A percentile compares a stretch with the other conserved stretches of the same genome.
phyloP scores from a whole-genome alignment of 2,329 filamentous ascomycete genomes.

The Alternaria solani region DNA sequence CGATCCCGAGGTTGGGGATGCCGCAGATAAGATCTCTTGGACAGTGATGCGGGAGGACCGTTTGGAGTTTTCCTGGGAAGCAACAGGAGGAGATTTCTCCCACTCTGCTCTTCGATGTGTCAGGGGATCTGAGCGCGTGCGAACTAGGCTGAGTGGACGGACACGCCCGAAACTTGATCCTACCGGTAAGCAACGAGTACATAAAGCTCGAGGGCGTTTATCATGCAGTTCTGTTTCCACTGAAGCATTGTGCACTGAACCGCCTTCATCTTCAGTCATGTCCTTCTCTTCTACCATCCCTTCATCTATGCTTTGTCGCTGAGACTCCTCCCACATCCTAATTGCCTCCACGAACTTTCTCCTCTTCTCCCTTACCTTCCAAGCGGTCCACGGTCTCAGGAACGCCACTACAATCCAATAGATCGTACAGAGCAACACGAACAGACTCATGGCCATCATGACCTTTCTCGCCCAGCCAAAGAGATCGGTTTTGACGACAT shows the following conservation, averaged over 20 bases:
- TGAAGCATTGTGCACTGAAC: not conserved
- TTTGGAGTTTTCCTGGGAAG: not conserved
- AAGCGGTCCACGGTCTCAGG: conserved; percentile 5
- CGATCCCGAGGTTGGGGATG: too few species aligned
- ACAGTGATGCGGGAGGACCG: not conserved
- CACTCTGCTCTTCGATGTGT: not conserved
- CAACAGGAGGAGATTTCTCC: not conserved
- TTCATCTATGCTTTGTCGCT: not conserved
- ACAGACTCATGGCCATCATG: conserved; percentile 25
- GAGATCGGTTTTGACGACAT: conserved; percentile 21
- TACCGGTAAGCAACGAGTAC: not conserved
- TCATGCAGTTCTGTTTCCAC: not conserved
- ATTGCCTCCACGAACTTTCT: conserved; percentile 13
- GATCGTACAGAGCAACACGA: conserved; percentile 6
- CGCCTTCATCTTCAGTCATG: not conserved
- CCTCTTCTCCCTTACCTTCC: conserved; percentile 9
- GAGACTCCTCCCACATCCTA: conserved; percentile 1
- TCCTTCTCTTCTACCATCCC: not conserved
- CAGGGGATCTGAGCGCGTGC: not conserved
- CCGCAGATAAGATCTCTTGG: not conserved
- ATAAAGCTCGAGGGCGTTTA: not conserved
- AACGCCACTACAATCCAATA: conserved; percentile 6
- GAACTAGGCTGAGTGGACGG: not conserved
- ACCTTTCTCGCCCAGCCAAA: conserved; percentile 16
- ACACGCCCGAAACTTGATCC: not conserved